Base-by-base conservation (phyloP, 1,284 basidiomycete genomes). In the Cryptococcus depauperatus region DNA sequence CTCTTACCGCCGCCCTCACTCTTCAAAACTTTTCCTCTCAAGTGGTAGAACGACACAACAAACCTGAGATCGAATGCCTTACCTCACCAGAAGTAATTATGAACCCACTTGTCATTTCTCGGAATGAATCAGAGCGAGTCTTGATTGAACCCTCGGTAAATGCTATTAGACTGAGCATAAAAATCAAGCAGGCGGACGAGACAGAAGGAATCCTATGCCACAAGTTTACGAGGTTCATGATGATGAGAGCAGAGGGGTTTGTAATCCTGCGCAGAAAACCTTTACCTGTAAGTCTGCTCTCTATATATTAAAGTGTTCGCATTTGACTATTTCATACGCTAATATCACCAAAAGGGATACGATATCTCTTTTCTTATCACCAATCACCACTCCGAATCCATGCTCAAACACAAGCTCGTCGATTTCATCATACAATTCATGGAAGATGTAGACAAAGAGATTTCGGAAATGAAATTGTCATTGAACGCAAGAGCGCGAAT, bases 391-490 rank as follows among this genome's bases (percentile, higher is more conserved):
- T 81, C 90, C 21, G 93, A 98, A 68, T 87, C 86, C 3, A 95
- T 99, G 91, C 76, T 97, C 58, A 98, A 98, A 75, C 92, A 98
- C 73, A 98, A 97, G 75, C 84, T 99, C 45, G 95, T 99, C 35
- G 95, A 99, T 73, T 99, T 99, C 73, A 95, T 99, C 72, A 96
- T 97, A 57, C 89, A 98, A 84, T 96, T 97, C 68, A 97, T 97
- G 92, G 91, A 97, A 66, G 91, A 97, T 61, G 91, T 97, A 26
- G 75, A 76, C 63, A 73, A 74, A 62, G 75, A 77, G 61, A 76
- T 77, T 46, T 73, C 71, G n/a, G 77, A 79, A 58, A 78, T 78
- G 72, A 79, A 79, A 59, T 64, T 79, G 30, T 73, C 84, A 58
- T 75, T 98, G 50, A 99, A 98, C 62, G 91, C 92, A 25, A 80